Conservation (phyloP, 1,284 basidiomycete species). For the Heterobasidion parviporum region DNA sequence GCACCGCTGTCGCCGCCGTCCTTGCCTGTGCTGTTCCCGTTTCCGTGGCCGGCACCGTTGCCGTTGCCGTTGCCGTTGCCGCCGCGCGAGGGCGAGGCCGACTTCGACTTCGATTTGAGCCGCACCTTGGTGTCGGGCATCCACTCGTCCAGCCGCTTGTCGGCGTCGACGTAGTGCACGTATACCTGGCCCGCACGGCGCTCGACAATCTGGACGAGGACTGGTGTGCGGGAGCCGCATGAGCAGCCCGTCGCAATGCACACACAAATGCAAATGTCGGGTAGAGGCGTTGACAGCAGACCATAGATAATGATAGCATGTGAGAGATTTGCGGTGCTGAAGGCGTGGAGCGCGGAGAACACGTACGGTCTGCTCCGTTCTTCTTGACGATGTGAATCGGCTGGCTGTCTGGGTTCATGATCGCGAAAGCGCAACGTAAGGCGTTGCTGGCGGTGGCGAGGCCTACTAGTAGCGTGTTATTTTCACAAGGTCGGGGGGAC, state of each 20-base stretch:
- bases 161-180: constrained; percentile 60
- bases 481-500: too few relatives aligned
- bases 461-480: too few relatives aligned
- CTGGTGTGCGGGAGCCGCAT: constrained; percentile 22
- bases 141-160: constrained; percentile 78
- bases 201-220: constrained; percentile 40
- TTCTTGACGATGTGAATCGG: constrained; percentile 15
- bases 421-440: not conserved
- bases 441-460: too few relatives aligned
- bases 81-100: constrained; percentile 10
- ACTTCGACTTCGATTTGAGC: constrained; percentile 7
- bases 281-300: too few relatives aligned
- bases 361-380: constrained; percentile 40
- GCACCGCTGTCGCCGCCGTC: not conserved
- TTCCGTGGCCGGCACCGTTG: too few relatives aligned
- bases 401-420: not conserved
- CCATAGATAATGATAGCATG: too few relatives aligned
- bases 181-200: constrained; percentile 42
- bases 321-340: too few relatives aligned
- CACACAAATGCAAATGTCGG: too few relatives aligned
- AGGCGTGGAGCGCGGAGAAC: not conserved
- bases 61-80: too few relatives aligned
- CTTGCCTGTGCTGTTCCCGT: constrained; percentile 2
- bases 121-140: constrained; percentile 36
- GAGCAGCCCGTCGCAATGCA: not conserved